Conservation (phyloP, 495 filamentous ascomycete genomes). For the Hyaloscypha finlandica region DNA sequence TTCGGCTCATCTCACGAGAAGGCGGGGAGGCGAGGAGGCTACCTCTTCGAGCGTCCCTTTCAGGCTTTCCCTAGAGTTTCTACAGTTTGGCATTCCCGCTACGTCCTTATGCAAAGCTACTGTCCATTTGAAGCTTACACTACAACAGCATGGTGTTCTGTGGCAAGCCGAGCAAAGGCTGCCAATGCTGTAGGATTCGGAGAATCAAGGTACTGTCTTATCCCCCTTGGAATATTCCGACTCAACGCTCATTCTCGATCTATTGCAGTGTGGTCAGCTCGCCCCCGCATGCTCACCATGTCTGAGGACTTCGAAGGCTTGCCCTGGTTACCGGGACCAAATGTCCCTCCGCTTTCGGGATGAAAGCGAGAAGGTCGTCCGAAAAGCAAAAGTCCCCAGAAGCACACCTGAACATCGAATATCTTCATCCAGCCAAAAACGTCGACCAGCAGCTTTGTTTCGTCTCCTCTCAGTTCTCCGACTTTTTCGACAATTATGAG, state of each 20-base stretch:
- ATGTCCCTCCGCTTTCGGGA: constrained; percentile 71
- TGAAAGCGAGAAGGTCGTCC: constrained; percentile 66
- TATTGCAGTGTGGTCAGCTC: constrained; percentile 63
- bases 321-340: constrained; percentile 71
- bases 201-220: constrained; percentile 22
- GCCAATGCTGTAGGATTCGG: constrained; percentile 40
- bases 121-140: neutral
- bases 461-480: neutral
- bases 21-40: neutral
- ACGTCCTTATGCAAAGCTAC: neutral
- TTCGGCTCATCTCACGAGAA: neutral
- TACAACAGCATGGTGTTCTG: constrained; percentile 63
- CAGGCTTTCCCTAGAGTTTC: neutral
- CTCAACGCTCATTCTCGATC: neutral
- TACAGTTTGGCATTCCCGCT: neutral
- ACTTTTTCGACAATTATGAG: constrained; percentile 12
- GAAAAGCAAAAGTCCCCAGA: constrained; percentile 48
- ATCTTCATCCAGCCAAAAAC: neutral
- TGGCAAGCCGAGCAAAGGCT: constrained; percentile 69
- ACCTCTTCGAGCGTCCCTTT: neutral
- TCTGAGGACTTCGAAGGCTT: constrained; percentile 58
- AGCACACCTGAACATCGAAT: neutral
- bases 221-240: neutral
- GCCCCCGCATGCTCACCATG: constrained; percentile 69
- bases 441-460: neutral